Percentiles rank a stretch among this genome's conserved stretches.
These are phyloP conservation scores for Globisporangium nagaii DNA, from an alignment of 352 stramenopile species.

Conservation along the genomic window DNA sequence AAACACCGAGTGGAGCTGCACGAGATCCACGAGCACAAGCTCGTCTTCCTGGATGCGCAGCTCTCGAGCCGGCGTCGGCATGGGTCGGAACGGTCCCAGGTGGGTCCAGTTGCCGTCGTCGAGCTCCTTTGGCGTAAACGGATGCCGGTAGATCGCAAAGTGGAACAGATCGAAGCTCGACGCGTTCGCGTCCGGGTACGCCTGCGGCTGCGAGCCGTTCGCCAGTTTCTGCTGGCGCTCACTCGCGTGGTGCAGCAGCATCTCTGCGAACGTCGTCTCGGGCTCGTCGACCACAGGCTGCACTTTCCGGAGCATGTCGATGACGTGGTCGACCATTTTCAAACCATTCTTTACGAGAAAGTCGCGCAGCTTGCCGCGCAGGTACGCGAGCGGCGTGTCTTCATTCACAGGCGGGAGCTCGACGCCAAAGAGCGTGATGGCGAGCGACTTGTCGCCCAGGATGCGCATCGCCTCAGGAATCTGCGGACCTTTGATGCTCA, in stretches of 20 bases:
- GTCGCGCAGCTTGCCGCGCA: constrained; percentile 40
- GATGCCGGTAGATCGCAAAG: constrained; percentile 51
- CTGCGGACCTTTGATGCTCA: constrained; percentile 42
- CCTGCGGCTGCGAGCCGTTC: constrained; percentile 2
- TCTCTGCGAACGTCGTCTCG: constrained; percentile 6
- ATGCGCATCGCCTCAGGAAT: constrained; percentile 52
- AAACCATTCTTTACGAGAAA: constrained; percentile 52
- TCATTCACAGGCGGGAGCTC: constrained; percentile 53
- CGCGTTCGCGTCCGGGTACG: constrained; percentile 37
- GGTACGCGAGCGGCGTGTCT: constrained; percentile 56
- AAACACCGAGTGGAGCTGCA: constrained; percentile 55
- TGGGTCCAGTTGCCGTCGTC: constrained; percentile 16
- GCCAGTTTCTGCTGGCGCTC: constrained; percentile 4
- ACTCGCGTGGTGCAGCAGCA: constrained; percentile 4
- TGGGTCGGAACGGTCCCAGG: constrained; percentile 37
- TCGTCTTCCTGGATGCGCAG: constrained; percentile 43
- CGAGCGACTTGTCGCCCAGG: constrained; percentile 44
- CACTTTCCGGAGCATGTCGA: constrained; percentile 31
- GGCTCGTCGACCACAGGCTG: constrained; percentile 3
- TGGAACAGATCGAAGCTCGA: constrained; percentile 71
- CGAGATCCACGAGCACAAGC: constrained; percentile 35
- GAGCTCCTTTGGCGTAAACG: constrained; percentile 3
- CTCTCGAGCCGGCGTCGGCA: constrained; percentile 23
- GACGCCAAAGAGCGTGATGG: constrained; percentile 46
- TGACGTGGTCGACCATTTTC: constrained; percentile 52